These are phyloP conservation scores for Trichophyton mentagrophytes DNA, from an alignment of 2,329 filamentous ascomycete genomes.

Conservation along the genomic window DNA sequence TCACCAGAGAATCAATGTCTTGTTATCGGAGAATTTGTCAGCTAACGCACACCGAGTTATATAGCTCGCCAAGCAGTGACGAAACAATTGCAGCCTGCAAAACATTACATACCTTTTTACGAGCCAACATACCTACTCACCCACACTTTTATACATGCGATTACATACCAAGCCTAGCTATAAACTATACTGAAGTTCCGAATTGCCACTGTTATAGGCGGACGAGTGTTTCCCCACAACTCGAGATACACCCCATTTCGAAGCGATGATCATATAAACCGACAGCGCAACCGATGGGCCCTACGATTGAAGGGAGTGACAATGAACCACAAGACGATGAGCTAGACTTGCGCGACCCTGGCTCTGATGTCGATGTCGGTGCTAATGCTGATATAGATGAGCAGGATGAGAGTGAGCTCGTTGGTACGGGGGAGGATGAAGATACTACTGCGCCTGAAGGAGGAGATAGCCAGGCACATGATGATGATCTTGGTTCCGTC, in stretches of 20 bases:
- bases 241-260: slow-evolving; percentile 12
- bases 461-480: neutral
- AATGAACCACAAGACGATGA: slow-evolving; percentile 47
- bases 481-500: slow-evolving; percentile 15
- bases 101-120: too few species aligned
- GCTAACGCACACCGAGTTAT: neutral
- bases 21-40: neutral
- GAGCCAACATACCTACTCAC: neutral
- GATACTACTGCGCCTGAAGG: neutral
- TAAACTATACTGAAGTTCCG: too few species aligned
- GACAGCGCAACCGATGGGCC: slow-evolving; percentile 52
- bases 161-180: neutral
- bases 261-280: slow-evolving; percentile 41
- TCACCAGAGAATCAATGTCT: too few species aligned
- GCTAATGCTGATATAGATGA: slow-evolving; percentile 2
- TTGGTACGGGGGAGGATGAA: slow-evolving; percentile 4
- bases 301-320: slow-evolving; percentile 50
- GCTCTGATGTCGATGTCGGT: slow-evolving; percentile 15
- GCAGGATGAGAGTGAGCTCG: slow-evolving; percentile 1
- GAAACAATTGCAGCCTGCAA: neutral
- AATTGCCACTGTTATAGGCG: too few species aligned
- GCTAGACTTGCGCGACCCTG: slow-evolving; percentile 29
- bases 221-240: neutral
- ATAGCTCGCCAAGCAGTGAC: neutral
- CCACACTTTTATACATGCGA: neutral